phyloP scores from a whole-genome alignment of 179 eudicot species.

The Pouteria campechiana region DNA sequence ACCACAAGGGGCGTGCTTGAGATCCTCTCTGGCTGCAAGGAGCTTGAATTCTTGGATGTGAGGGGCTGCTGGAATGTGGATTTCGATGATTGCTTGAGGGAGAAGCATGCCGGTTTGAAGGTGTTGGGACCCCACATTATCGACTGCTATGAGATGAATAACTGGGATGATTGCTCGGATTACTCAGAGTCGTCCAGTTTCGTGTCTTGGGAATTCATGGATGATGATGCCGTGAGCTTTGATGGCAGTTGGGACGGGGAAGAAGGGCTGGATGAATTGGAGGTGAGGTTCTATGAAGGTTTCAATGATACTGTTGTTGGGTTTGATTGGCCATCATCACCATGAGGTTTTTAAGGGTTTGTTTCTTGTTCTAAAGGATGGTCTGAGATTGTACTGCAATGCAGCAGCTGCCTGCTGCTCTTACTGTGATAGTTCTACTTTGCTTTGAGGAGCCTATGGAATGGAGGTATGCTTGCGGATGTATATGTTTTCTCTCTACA shows the following conservation, averaged over 20 bases:
- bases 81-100: slow-evolving; percentile 34
- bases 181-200: slow-evolving; percentile 36
- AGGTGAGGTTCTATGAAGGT: slow-evolving; percentile 41
- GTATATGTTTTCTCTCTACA: no score
- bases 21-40: slow-evolving; percentile 37
- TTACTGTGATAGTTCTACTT: no score
- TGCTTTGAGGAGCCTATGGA: no score
- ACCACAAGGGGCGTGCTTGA: slow-evolving; percentile 32
- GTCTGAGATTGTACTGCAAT: no score
- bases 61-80: slow-evolving; percentile 77
- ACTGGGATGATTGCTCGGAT: slow-evolving; percentile 38
- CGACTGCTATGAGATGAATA: slow-evolving; percentile 29
- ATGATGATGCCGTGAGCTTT: slow-evolving; percentile 42
- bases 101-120: slow-evolving; percentile 35
- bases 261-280: slow-evolving; percentile 33
- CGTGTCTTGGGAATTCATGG: no score
- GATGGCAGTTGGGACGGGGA: slow-evolving; percentile 54
- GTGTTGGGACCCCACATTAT: slow-evolving; percentile 54
- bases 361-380: slow-evolving; percentile 2
- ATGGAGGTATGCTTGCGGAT: no score
- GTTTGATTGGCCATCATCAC: slow-evolving; percentile 66
- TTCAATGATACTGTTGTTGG: slow-evolving; percentile 29
- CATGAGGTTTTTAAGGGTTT: slow-evolving; percentile 12
- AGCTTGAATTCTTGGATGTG: slow-evolving; percentile 56
- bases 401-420: no score